A percentile compares a stretch with the other conserved stretches of the same genome.
Conservation (phyloP, 164 flowering plant species). For the Dillenia suffruticosa region DNA sequence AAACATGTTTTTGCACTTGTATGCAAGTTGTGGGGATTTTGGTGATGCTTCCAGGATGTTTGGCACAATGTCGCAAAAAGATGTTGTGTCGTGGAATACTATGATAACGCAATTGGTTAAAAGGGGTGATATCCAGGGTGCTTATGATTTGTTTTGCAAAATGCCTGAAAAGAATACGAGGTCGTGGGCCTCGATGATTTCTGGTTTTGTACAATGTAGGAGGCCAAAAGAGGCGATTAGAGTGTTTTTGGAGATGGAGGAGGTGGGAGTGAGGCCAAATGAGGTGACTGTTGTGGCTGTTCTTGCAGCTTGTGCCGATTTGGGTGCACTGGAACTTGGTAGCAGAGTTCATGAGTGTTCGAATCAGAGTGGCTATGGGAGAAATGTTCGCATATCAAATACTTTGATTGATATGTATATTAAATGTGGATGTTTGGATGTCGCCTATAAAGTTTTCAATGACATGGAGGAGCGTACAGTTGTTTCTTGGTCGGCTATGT, state of each 20-base stretch:
- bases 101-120: conserved; percentile 44
- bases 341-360: conserved; percentile 54
- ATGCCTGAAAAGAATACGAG: conserved; percentile 63
- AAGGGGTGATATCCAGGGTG: conserved; percentile 33
- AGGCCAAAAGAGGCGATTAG: conserved; percentile 51
- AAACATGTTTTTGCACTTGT: conserved; percentile 53
- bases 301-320: conserved; percentile 70
- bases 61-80: conserved; percentile 50
- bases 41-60: conserved; percentile 43
- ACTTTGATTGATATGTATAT: conserved; percentile 79
- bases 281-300: conserved; percentile 73
- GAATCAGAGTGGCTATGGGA: conserved; percentile 33
- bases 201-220: conserved; percentile 59
- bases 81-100: conserved; percentile 65
- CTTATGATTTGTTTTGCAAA: conserved; percentile 35
- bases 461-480: conserved; percentile 55
- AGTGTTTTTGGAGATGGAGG: conserved; percentile 54
- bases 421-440: conserved; percentile 66
- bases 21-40: conserved; percentile 37
- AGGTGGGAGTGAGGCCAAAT: conserved; percentile 42
- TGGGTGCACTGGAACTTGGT: conserved; percentile 59
- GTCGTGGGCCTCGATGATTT: conserved; percentile 69
- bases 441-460: conserved; percentile 43
- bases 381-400: conserved; percentile 45
- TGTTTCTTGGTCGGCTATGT: conserved; percentile 83